These are phyloP conservation scores for Thelephora aurantiotincta DNA, from an alignment of 768 basidiomycete species.

Conservation along the genomic window DNA sequence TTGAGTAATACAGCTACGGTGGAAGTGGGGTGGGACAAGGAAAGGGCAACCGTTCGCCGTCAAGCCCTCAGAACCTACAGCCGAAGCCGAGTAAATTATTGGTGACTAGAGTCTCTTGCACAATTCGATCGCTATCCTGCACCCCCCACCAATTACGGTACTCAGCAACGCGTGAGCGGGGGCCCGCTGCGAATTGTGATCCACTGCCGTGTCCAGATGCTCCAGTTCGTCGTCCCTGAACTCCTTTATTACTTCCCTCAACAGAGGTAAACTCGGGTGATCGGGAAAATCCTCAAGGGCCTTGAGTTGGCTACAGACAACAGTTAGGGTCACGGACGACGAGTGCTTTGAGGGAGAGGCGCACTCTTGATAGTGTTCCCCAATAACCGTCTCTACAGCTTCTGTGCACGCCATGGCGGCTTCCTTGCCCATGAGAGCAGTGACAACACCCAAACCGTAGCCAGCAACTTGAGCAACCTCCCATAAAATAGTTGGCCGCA, in stretches of 20 bases:
- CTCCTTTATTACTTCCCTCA: conserved; percentile 62
- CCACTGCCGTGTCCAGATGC: conserved; percentile 84
- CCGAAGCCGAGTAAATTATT: conserved; percentile 2
- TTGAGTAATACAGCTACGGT: conserved; percentile 25
- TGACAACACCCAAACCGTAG: conserved; percentile 73
- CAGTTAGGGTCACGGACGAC: background rate
- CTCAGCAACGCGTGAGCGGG: conserved; percentile 87
- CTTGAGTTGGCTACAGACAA: conserved; percentile 55
- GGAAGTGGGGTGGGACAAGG: conserved; percentile 39
- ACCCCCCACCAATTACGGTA: conserved; percentile 72
- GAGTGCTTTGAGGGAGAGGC: conserved; percentile 17
- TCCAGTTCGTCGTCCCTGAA: conserved; percentile 92
- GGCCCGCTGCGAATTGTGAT: conserved; percentile 75
- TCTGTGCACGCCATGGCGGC: conserved; percentile 99
- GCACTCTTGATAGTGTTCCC: conserved; percentile 96
- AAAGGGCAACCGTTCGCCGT: conserved; percentile 27
- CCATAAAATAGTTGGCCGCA: conserved; percentile 73
- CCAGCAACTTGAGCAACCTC: conserved; percentile 81
- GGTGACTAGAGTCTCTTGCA: conserved; percentile 60
- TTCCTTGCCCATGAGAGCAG: conserved; percentile 80
- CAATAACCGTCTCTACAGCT: conserved; percentile 94
- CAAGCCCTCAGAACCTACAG: background rate
- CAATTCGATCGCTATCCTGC: conserved; percentile 79
- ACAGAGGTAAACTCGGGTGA: conserved; percentile 67
- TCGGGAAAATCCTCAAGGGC: conserved; percentile 49